Evolutionary conservation across 768 basidiomycete species (phyloP), one percentile per base, ranked within the genome.

Genomic region (Boletus rufocinnamomeus): DNA sequence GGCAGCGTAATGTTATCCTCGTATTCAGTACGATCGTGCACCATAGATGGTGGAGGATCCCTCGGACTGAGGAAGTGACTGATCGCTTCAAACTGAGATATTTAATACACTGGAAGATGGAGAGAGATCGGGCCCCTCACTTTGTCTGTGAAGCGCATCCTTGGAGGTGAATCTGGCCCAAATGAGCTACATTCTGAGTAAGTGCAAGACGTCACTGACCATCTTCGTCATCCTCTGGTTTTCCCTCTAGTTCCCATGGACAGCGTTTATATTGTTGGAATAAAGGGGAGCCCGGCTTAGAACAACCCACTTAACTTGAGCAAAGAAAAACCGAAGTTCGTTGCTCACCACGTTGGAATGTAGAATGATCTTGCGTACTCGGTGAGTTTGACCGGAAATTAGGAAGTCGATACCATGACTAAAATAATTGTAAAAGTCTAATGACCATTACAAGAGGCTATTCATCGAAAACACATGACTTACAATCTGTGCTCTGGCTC

Each of bases 341-440:
- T 44, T 50, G 60, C 86, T 72, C 68, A 95, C 94, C 57, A 94
- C 82, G 64, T 96, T 97, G 3, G 93, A 84, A 68, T 97, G 94
- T 8, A 93, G 74, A 27, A 96, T 77, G 38, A 96, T 89, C 80
- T 97, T 97, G 69, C 81, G 83, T 21, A 95, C 89, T 6, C 82
- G 64, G 65, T 95, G 91, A 17, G 81, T 82, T 23, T 77, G 78
- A 48, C 83, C 87, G 25, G 86, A 88, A 19, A 97, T 80, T 30
- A 95, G 80, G 61, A 95, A 91, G 69, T 97, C 94, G 21, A 97
- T 74, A 2, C 94, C 94, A 66, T 93, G 86, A 63, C 94, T 89
- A 64, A 95, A 93, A 68, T 97, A 97, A 67, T 95, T 96, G 74
- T 91, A 93, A 70, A 94, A 93, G 72, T 93, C 91, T 93, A 59